These are phyloP conservation scores for Podospora fimiseda DNA, from an alignment of 495 filamentous ascomycete species.

Conservation along the genomic window DNA sequence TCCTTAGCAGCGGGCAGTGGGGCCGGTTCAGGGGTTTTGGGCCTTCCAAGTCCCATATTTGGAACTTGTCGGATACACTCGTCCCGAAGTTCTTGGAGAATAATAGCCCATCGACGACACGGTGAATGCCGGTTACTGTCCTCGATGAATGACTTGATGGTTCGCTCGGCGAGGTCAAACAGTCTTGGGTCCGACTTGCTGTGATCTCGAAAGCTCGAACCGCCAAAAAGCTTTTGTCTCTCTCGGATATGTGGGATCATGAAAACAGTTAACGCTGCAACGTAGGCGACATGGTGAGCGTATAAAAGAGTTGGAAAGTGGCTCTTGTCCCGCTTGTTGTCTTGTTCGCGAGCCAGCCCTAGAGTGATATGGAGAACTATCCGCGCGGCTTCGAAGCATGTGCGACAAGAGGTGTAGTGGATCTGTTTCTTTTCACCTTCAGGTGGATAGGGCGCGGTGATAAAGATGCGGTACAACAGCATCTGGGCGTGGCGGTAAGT, in stretches of 20 bases:
- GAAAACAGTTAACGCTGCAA: slow-evolving; percentile 5
- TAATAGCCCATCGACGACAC: slow-evolving; percentile 12
- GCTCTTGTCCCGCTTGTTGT: slow-evolving; percentile 7
- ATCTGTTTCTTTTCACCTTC: slow-evolving; percentile 17
- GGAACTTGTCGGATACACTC: slow-evolving; percentile 12
- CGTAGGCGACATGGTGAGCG: slow-evolving; percentile 18
- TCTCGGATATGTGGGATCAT: slow-evolving; percentile 18
- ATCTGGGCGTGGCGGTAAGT: slow-evolving; percentile 51
- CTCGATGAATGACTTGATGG: slow-evolving; percentile 6
- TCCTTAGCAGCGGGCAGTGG: not conserved
- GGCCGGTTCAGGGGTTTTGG: not conserved
- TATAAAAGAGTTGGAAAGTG: slow-evolving; percentile 20
- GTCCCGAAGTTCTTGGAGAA: slow-evolving; percentile 18
- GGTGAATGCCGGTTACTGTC: slow-evolving; percentile 15
- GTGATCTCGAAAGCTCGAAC: not conserved
- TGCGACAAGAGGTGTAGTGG: slow-evolving; percentile 31
- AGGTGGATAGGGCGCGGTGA: slow-evolving; percentile 22
- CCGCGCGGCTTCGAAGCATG: slow-evolving; percentile 42
- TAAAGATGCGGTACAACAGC: slow-evolving; percentile 50
- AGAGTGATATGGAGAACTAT: slow-evolving; percentile 28
- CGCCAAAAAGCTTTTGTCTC: slow-evolving; percentile 7
- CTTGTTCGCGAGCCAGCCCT: slow-evolving; percentile 7
- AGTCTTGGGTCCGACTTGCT: slow-evolving; percentile 6
- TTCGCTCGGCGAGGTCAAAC: slow-evolving; percentile 8
- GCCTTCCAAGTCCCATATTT: not conserved